Percentiles rank a stretch among this genome's conserved stretches.
Conservation (phyloP, 2,329 filamentous ascomycete genomes). For the Exophiala spinifera region DNA sequence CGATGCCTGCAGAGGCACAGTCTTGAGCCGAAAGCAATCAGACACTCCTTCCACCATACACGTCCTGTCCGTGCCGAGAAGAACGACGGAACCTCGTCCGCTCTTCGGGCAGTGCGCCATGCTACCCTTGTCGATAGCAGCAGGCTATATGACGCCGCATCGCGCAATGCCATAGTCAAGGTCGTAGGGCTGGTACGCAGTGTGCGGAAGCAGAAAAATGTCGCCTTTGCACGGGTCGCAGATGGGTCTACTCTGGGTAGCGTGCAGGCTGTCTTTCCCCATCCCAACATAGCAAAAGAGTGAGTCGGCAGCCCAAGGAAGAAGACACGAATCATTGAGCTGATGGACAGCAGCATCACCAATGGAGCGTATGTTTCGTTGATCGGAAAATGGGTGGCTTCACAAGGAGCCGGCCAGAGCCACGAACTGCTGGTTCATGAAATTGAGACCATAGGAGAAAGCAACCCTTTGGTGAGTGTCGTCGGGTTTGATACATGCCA, state of each 20-base stretch:
- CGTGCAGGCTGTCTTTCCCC: constrained; percentile 72
- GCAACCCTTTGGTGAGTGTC: constrained; percentile 50
- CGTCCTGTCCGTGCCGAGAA: neutral
- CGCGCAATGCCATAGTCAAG: constrained; percentile 6
- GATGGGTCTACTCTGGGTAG: constrained; percentile 80
- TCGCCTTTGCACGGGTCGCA: constrained; percentile 78
- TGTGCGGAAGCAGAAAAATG: constrained; percentile 76
- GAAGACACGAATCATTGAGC: constrained; percentile 27
- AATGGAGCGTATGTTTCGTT: constrained; percentile 78
- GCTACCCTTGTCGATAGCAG: constrained; percentile 8
- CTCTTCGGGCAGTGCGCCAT: neutral
- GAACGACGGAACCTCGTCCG: neutral
- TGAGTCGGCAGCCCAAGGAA: constrained; percentile 46
- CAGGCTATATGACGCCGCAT: neutral
- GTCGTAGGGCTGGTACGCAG: constrained; percentile 27
- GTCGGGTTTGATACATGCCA: neutral
- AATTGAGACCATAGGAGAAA: constrained; percentile 69
- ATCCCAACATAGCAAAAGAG: constrained; percentile 68
- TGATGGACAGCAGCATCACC: constrained; percentile 59
- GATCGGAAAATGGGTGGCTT: constrained; percentile 70
- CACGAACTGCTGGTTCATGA: constrained; percentile 75
- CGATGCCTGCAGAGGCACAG: neutral
- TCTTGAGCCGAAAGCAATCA: neutral
- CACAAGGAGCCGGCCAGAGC: constrained; percentile 63
- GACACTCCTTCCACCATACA: neutral